Conservation (phyloP, 2,329 filamentous ascomycete genomes). For the Phialocephala subalpina region DNA sequence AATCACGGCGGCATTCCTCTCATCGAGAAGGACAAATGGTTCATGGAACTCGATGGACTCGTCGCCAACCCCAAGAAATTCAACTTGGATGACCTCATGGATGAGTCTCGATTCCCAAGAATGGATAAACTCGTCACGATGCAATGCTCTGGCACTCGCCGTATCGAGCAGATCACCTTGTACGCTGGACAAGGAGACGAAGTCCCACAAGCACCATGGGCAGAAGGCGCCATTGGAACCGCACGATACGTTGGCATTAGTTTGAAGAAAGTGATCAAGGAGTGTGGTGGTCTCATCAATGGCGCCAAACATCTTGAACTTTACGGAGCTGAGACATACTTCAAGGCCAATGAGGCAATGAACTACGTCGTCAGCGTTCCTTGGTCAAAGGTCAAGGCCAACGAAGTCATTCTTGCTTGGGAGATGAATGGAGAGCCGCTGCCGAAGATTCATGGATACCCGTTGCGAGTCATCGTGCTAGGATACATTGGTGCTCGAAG, state of each 20-base stretch:
- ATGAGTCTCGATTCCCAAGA: no score
- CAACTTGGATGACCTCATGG: background rate
- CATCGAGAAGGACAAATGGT: constrained; percentile 64
- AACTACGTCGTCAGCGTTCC: constrained; percentile 76
- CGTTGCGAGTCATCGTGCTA: constrained; percentile 67
- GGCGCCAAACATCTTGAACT: no score
- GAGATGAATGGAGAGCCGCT: constrained; percentile 72
- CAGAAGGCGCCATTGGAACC: constrained; percentile 73
- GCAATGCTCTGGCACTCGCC: no score
- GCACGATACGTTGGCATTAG: constrained; percentile 42
- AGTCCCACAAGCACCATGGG: constrained; percentile 59
- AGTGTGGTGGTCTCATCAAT: no score
- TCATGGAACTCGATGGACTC: constrained; percentile 64
- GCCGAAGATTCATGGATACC: constrained; percentile 72
- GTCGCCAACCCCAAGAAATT: constrained; percentile 65
- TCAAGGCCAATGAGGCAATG: constrained; percentile 70
- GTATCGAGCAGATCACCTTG: constrained; percentile 68
- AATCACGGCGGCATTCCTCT: constrained; percentile 77
- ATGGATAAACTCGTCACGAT: no score
- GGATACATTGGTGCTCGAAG: constrained; percentile 72
- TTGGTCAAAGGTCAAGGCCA: constrained; percentile 70
- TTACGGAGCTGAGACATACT: constrained; percentile 48
- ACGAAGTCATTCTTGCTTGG: constrained; percentile 72
- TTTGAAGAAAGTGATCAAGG: no score
- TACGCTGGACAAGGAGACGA: constrained; percentile 75